Percentiles rank a stretch among this genome's conserved stretches.
phyloP scores from a whole-genome alignment of 805 yeast species.

The Metschnikowia corniflorae region DNA sequence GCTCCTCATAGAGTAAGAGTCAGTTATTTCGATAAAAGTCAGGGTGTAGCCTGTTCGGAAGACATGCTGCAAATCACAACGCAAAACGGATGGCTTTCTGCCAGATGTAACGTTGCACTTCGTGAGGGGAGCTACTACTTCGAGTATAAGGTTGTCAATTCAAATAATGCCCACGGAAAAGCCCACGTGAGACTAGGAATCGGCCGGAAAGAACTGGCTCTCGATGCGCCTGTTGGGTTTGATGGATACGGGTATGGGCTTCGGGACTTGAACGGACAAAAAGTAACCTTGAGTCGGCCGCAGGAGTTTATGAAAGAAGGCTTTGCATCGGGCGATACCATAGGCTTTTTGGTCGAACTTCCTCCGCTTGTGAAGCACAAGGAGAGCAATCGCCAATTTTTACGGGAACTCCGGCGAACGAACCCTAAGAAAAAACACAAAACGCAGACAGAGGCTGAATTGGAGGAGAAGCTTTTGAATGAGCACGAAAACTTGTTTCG shows the following conservation, averaged over 20 bases:
- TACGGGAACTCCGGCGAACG: constrained; percentile 5
- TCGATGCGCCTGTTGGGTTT: constrained; percentile 94
- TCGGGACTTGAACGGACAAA: constrained; percentile 73
- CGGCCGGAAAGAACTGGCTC: constrained; percentile 77
- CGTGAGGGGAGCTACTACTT: constrained; percentile 78
- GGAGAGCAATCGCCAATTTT: constrained; percentile 34
- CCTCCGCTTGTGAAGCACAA: constrained; percentile 53
- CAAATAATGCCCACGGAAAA: constrained; percentile 44
- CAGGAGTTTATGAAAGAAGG: constrained; percentile 51
- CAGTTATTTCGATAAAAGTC: constrained; percentile 67
- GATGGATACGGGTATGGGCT: constrained; percentile 94
- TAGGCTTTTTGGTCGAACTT: constrained; percentile 71
- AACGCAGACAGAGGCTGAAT: constrained; percentile 12
- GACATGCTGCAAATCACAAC: constrained; percentile 47
- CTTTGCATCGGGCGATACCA: constrained; percentile 70
- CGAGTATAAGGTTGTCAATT: constrained; percentile 61
- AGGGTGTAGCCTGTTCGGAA: constrained; percentile 41
- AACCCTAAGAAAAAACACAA: constrained; percentile 13
- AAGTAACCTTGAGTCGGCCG: constrained; percentile 72
- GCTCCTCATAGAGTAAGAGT: constrained; percentile 61
- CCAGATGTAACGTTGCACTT: constrained; percentile 68
- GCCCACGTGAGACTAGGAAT: constrained; percentile 80
- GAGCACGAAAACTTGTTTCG: constrained; percentile 49
- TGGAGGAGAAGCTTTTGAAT: constrained; percentile 14
- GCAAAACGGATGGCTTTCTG: constrained; percentile 74